A percentile compares a stretch with the other conserved stretches of the same genome.
Evolutionary conservation across 2,329 filamentous ascomycete species (phyloP).

Genomic region (Pseudopyrenochaeta lycopersici): DNA sequence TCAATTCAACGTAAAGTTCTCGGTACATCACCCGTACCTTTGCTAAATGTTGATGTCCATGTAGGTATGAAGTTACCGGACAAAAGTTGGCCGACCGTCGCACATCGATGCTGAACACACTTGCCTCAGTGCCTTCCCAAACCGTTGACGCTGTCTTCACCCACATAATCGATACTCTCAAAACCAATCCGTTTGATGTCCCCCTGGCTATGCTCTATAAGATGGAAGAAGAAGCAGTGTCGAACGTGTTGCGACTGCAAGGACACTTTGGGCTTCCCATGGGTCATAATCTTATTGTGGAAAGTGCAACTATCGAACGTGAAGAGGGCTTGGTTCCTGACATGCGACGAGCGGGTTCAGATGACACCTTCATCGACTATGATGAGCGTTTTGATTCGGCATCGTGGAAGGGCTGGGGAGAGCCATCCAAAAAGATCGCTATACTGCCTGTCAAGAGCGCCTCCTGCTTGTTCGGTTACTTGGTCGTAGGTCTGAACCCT

Average conservation of each 20-base stretch:
- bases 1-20: slow-evolving; percentile 15
- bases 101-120: slow-evolving; percentile 41
- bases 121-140: slow-evolving; percentile 36
- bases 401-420: slow-evolving; percentile 39
- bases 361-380: slow-evolving; percentile 30
- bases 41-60: slow-evolving; percentile 1
- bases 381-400: slow-evolving; percentile 41
- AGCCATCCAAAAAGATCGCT: slow-evolving; percentile 33
- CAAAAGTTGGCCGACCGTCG: slow-evolving; percentile 43
- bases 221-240: slow-evolving; percentile 16
- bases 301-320: slow-evolving; percentile 30
- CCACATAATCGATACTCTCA: slow-evolving; percentile 40
- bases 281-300: slow-evolving; percentile 36
- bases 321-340: slow-evolving; percentile 39
- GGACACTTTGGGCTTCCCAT: slow-evolving; percentile 40
- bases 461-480: slow-evolving; percentile 34
- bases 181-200: slow-evolving; percentile 38
- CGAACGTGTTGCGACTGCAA: slow-evolving; percentile 26
- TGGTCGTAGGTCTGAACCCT: slow-evolving; percentile 48
- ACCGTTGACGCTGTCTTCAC: slow-evolving; percentile 28
- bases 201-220: slow-evolving; percentile 44
- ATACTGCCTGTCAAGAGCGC: slow-evolving; percentile 38
- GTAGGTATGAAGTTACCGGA: slow-evolving; percentile 42
- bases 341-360: slow-evolving; percentile 34
- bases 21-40: neutral